Evolutionary conservation across 164 flowering plant species (phyloP).

Genomic region (Dillenia turbinata): DNA sequence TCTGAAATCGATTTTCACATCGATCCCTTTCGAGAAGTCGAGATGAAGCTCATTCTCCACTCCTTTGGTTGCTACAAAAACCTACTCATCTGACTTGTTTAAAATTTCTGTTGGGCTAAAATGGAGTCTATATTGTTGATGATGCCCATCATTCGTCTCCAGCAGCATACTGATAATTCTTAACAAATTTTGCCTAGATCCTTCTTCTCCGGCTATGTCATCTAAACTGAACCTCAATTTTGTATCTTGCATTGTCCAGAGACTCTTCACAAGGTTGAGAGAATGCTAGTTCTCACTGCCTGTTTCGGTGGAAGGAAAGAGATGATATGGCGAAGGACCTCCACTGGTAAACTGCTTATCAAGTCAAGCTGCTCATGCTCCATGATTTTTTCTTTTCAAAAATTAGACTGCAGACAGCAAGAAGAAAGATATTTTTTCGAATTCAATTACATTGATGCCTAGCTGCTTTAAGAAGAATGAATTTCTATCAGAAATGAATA

Average conservation of each 20-base stretch:
- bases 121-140: background rate
- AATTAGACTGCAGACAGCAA: too few species aligned
- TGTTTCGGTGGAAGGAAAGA: constrained; percentile 1
- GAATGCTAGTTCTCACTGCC: constrained; percentile 1
- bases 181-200: background rate
- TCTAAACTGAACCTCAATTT: background rate
- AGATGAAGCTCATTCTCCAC: constrained; percentile 12
- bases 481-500: too few species aligned
- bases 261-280: constrained; percentile 1
- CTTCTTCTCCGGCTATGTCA: background rate
- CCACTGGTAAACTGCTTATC: background rate
- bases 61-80: constrained; percentile 6
- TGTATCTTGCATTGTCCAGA: background rate
- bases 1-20: background rate
- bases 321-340: background rate
- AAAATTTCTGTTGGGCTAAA: background rate
- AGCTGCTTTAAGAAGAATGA: too few species aligned
- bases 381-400: background rate
- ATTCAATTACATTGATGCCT: too few species aligned
- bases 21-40: constrained; percentile 1
- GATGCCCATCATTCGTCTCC: background rate
- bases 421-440: too few species aligned
- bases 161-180: background rate
- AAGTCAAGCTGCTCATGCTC: background rate
- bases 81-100: background rate